phyloP scores from a whole-genome alignment of 208 protist species.

The Trypanosoma platydactyli region DNA sequence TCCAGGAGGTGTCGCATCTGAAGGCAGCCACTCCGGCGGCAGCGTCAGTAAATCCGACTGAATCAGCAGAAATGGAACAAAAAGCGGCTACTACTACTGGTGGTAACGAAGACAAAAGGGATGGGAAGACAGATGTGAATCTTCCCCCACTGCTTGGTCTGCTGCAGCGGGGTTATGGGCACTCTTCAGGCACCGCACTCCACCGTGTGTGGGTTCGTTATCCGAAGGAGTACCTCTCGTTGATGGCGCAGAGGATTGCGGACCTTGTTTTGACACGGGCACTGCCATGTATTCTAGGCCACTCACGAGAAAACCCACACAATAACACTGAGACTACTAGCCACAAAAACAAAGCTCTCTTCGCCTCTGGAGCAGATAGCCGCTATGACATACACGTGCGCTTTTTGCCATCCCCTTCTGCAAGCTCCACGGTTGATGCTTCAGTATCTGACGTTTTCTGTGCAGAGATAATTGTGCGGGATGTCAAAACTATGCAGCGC shows the following conservation, averaged over 20 bases:
- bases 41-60: neutral
- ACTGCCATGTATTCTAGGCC: constrained; percentile 7
- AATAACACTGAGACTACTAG: neutral
- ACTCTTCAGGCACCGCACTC: constrained; percentile 38
- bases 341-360: constrained; percentile 9
- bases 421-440: neutral
- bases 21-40: neutral
- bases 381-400: constrained; percentile 69
- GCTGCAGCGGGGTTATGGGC: constrained; percentile 34
- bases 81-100: neutral
- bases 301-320: neutral
- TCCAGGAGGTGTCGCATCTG: constrained; percentile 19
- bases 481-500: constrained; percentile 32
- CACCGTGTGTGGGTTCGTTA: constrained; percentile 48
- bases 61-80: neutral
- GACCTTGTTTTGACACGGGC: constrained; percentile 21
- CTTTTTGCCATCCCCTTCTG: constrained; percentile 39
- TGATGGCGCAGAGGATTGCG: constrained; percentile 21
- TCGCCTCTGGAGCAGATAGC: constrained; percentile 2
- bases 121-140: neutral
- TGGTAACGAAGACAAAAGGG: neutral
- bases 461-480: constrained; percentile 53
- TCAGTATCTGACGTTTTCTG: constrained; percentile 26
- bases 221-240: constrained; percentile 39
- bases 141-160: constrained; percentile 13